A percentile compares a stretch with the other conserved stretches of the same genome.
Evolutionary conservation across 257 asterid genomes (phyloP).

Genomic region (Lycium ferocissimum): DNA sequence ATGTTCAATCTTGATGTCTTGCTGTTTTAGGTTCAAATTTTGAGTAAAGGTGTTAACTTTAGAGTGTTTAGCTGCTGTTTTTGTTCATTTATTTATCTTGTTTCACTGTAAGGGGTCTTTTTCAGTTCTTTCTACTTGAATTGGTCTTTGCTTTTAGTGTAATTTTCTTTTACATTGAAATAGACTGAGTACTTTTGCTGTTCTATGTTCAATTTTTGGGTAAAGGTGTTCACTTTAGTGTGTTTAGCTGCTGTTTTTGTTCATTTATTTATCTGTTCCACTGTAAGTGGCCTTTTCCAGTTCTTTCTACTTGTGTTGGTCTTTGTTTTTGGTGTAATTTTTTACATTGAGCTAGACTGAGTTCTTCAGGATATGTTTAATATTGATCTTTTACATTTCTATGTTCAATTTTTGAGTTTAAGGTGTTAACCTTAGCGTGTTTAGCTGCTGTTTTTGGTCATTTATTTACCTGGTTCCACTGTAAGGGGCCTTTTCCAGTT

Average conservation of each 20-base stretch:
- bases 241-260: neutral
- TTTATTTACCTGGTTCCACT: neutral
- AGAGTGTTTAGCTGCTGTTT: neutral
- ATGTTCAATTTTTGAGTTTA: slow-evolving; percentile 15
- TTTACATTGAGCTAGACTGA: too few species aligned
- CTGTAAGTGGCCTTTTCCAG: too few species aligned
- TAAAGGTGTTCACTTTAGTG: neutral
- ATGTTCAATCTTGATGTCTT: slow-evolving; percentile 1
- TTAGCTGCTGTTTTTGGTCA: neutral
- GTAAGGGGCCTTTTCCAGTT: neutral
- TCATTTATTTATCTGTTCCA: too few species aligned
- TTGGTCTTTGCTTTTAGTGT: neutral
- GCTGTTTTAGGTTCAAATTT: slow-evolving; percentile 6
- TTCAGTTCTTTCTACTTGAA: neutral
- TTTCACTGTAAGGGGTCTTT: neutral
- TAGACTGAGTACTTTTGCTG: neutral
- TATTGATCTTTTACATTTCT: neutral
- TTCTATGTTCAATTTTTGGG: slow-evolving; percentile 12
- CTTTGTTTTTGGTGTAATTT: too few species aligned
- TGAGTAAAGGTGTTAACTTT: neutral
- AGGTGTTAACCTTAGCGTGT: neutral
- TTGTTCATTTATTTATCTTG: neutral
- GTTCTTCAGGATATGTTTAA: neutral
- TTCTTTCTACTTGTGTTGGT: too few species aligned
- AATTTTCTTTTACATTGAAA: neutral